These are phyloP conservation scores for Malus hybrid DNA, from an alignment of 331 rosid genomes.

Conservation along the genomic window DNA sequence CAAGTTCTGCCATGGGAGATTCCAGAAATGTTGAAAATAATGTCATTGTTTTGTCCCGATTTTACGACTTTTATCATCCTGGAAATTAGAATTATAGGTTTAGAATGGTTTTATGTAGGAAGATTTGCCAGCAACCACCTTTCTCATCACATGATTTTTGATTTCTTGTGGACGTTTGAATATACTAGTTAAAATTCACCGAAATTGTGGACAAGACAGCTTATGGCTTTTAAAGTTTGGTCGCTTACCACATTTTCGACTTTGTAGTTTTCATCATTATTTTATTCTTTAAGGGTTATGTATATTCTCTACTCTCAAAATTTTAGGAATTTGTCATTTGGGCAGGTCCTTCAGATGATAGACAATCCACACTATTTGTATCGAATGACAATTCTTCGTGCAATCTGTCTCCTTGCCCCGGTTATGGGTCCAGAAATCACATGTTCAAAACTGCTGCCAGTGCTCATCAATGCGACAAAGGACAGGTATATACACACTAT, in stretches of 20 bases:
- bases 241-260: too few species aligned
- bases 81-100: not conserved
- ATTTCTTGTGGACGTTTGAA: not conserved
- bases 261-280: not conserved
- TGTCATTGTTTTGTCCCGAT: not conserved
- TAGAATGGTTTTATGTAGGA: not conserved
- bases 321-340: conserved; percentile 13
- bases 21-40: not conserved
- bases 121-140: not conserved
- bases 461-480: conserved; percentile 59
- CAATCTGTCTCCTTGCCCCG: conserved; percentile 85
- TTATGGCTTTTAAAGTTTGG: too few species aligned
- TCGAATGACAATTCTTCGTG: conserved; percentile 88
- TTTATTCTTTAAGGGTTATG: not conserved
- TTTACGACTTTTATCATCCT: too few species aligned
- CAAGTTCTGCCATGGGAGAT: not conserved
- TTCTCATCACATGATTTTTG: not conserved
- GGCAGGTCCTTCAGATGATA: conserved; percentile 87
- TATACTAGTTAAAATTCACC: not conserved
- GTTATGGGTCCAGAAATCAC: conserved; percentile 93
- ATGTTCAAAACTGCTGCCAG: conserved; percentile 72
- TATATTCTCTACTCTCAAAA: too few species aligned
- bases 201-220: not conserved
- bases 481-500: conserved; percentile 54
- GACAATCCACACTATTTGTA: conserved; percentile 84